Percentiles rank a stretch among this genome's conserved stretches.
Evolutionary conservation across 192 early-diverging fungal genomes (phyloP).

Genomic region (Umbelopsis ramanniana): DNA sequence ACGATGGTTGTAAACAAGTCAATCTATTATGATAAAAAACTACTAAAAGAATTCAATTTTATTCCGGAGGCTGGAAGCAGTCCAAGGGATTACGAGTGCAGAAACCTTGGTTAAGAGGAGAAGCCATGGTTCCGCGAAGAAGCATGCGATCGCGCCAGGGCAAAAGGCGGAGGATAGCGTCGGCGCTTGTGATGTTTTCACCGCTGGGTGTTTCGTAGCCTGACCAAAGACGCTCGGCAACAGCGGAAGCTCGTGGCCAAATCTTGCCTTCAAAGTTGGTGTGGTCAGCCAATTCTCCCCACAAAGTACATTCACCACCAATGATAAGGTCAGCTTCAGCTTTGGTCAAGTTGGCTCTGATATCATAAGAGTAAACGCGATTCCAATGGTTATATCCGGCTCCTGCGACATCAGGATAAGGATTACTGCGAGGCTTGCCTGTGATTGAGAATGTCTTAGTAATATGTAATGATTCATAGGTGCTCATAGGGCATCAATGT

Average conservation of each 20-base stretch:
- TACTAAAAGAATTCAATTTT: background rate
- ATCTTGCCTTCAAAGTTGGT: conserved; percentile 35
- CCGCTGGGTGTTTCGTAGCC: conserved; percentile 50
- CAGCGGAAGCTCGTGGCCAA: conserved; percentile 38
- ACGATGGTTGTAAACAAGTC: no score
- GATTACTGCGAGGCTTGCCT: conserved; percentile 43
- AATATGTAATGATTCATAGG: background rate
- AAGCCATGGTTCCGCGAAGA: conserved; percentile 59
- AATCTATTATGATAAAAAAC: background rate
- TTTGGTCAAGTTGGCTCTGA: conserved; percentile 28
- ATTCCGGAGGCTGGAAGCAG: conserved; percentile 43
- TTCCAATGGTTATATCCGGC: conserved; percentile 42
- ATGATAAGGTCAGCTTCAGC: conserved; percentile 34
- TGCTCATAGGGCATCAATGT: background rate
- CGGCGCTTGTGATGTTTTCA: conserved; percentile 54
- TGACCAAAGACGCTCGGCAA: conserved; percentile 42
- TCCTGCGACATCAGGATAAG: conserved; percentile 41
- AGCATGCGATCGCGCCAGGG: conserved; percentile 65
- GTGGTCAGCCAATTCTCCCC: conserved; percentile 38
- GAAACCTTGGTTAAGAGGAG: conserved; percentile 67
- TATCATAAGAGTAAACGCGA: conserved; percentile 36
- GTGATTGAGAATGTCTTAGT: background rate
- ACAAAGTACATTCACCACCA: conserved; percentile 40
- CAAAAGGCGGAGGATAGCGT: conserved; percentile 61
- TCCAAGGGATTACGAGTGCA: conserved; percentile 62